Base-by-base conservation (phyloP, 139 green algal species). In the Microglena sp. region DNA sequence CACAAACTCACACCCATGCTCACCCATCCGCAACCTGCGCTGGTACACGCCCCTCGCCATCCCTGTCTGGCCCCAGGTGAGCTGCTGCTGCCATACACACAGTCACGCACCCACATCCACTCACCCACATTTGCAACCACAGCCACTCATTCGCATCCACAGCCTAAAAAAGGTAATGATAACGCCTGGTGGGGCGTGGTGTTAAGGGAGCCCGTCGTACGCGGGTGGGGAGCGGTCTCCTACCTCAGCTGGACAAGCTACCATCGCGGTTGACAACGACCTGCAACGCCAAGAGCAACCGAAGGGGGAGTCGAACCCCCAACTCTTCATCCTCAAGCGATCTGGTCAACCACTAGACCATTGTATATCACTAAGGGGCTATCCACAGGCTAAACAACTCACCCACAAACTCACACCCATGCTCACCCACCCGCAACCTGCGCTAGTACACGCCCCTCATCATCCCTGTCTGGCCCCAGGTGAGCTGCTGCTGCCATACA, bases 1-100 rank as follows among this genome's bases (percentile, higher is more conserved):
- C 40, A 50, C 40, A 50, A 18, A 18, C 40, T 24, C 40, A 50
- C 40, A 50, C 40, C 11, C 40, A 50, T 50, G 40, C 40, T 24
- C 40, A 50, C 40, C 11, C 40, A 50, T 18, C 15, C 40, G 18
- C 40, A 57, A 72, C 22, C 77, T 97, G 29, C 70, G 70, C 21
- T 94, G 86, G 64, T 79, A 90, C 71, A 83, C 87, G 1, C 93
- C 94, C n/a, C 73, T 87, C 55, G 85, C 95, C 44, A 73, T 95
- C 24, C 83, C 90, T 3, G 74, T 96, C 15, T 94, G 85, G 82
- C 84, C 85, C 29, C 82, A 91, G 82, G 83, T 90, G 63, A 55
- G 61, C 27, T 27, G 11, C 6, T 59, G 50, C 22, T n/a, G 50
- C 22, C 40, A 22, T 6, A 6, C 24, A 32, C 58, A 8, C 32